Conservation (phyloP, 495 filamentous ascomycete genomes). For the Talaromyces liani region DNA sequence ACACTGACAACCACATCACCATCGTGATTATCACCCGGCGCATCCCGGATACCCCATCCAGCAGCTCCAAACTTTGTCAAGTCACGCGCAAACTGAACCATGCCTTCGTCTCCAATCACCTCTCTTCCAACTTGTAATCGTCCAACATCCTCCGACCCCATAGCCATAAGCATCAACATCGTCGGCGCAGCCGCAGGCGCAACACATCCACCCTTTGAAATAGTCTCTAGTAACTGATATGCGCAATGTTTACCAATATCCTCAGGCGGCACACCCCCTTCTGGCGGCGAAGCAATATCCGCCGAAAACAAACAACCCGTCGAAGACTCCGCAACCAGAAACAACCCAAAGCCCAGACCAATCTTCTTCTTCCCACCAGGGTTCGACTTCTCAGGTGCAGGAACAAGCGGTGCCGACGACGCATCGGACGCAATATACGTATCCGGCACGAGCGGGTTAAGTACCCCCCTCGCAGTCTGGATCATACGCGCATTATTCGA, state of each 20-base stretch:
- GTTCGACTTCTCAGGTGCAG: constrained; percentile 51
- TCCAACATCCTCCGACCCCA: constrained; percentile 77
- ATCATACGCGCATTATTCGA: constrained; percentile 96
- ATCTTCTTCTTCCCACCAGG: constrained; percentile 56
- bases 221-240: constrained; percentile 76
- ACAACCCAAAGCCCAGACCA: constrained; percentile 84
- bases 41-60: constrained; percentile 81
- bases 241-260: constrained; percentile 85
- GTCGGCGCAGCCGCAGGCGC: constrained; percentile 58
- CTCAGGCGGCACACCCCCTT: constrained; percentile 77
- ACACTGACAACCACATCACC: constrained; percentile 80
- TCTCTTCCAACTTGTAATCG: constrained; percentile 55
- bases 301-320: constrained; percentile 79
- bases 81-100: constrained; percentile 75
- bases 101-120: constrained; percentile 68
- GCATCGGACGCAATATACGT: constrained; percentile 79
- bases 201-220: constrained; percentile 77
- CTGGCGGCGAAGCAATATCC: constrained; percentile 73
- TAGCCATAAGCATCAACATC: constrained; percentile 85
- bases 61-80: constrained; percentile 75
- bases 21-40: constrained; percentile 52
- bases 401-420: constrained; percentile 63
- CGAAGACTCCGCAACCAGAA: constrained; percentile 83
- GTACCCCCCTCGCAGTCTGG: constrained; percentile 73
- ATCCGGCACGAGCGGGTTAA: constrained; percentile 79